These are phyloP conservation scores for Lycium barbarum DNA, from an alignment of 257 asterid species.

Conservation along the genomic window DNA sequence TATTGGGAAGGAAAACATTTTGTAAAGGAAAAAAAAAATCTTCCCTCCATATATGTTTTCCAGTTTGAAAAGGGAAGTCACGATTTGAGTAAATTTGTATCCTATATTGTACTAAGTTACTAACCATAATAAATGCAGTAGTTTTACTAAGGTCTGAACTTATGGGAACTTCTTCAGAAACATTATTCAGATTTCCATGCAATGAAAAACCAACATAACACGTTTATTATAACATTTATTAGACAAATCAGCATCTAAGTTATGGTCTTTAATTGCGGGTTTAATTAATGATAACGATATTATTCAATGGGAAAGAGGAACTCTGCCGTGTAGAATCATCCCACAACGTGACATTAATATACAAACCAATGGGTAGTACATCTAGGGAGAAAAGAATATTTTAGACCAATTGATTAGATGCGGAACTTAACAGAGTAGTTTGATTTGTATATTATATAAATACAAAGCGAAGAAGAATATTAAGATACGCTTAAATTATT, in stretches of 20 bases:
- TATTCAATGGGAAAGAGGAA: conserved; percentile 18
- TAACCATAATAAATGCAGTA: conserved; percentile 25
- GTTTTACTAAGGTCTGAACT: conserved; percentile 9
- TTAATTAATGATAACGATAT: conserved; percentile 18
- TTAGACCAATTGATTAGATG: too few species aligned
- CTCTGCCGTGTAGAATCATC: conserved; percentile 20
- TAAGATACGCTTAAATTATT: too few species aligned
- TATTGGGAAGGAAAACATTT: not conserved
- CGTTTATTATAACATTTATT: conserved; percentile 27
- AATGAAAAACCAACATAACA: not conserved
- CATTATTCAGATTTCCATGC: not conserved
- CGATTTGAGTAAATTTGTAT: conserved; percentile 28
- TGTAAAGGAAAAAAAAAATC: conserved; percentile 35
- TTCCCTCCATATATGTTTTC: conserved; percentile 38
- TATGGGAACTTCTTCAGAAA: conserved; percentile 17
- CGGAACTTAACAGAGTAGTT: too few species aligned
- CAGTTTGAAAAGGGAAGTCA: conserved; percentile 33
- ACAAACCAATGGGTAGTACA: not conserved
- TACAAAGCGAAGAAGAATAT: too few species aligned
- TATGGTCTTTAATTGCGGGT: conserved; percentile 16
- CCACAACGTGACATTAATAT: conserved; percentile 19
- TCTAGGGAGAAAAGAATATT: not conserved
- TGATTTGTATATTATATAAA: too few species aligned
- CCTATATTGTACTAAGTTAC: conserved; percentile 42
- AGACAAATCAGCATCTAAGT: conserved; percentile 24